Conservation (phyloP, 2,329 filamentous ascomycete genomes). For the Pestalotiopsis sp. region DNA sequence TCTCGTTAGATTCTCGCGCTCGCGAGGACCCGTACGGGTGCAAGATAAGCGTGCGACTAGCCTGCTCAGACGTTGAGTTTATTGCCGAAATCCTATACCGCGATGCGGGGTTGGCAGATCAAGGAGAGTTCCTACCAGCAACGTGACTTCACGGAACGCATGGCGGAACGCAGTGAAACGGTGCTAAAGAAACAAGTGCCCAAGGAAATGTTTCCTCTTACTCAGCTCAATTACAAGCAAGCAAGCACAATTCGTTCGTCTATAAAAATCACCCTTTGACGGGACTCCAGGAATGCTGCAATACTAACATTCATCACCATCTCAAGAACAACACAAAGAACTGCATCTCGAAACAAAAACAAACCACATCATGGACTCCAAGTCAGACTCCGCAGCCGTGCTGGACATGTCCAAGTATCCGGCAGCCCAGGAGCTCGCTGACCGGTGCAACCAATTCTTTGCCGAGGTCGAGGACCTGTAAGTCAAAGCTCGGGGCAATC, state of each 20-base stretch:
- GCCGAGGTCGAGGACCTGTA: conserved; percentile 34
- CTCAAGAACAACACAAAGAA: background rate
- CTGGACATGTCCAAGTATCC: conserved; percentile 30
- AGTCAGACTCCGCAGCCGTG: conserved; percentile 19
- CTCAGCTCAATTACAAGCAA: background rate
- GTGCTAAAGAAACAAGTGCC: background rate
- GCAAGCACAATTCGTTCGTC: background rate
- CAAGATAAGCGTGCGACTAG: background rate
- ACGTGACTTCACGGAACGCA: background rate
- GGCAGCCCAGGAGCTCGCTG: conserved; percentile 29
- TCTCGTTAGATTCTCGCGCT: background rate
- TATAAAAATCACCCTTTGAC: background rate
- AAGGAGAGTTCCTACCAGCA: background rate
- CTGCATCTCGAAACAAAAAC: background rate
- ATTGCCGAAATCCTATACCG: background rate
- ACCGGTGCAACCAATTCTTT: conserved; percentile 32
- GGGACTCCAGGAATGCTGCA: background rate
- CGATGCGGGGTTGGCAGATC: background rate
- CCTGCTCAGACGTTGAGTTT: background rate
- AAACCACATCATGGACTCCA: background rate
- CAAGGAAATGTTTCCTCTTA: background rate
- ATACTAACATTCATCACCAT: background rate
- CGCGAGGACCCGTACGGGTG: background rate
- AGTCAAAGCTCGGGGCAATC: conserved; percentile 11
- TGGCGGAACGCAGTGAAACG: background rate